Evolutionary conservation across 192 early-diverging fungal species (phyloP).

Genomic region (Pilaira anomala): DNA sequence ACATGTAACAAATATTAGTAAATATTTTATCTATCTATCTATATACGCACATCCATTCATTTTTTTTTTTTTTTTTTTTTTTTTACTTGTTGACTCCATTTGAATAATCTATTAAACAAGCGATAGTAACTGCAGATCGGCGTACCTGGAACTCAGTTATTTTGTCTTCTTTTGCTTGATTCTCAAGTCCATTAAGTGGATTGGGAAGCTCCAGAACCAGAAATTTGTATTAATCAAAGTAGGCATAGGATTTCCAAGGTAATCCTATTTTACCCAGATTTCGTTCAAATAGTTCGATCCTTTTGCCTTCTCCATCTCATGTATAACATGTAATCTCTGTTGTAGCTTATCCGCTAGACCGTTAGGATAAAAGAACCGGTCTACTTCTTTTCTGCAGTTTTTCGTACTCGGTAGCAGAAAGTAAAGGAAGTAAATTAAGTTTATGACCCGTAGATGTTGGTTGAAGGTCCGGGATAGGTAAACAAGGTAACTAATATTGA

Average conservation of each 20-base stretch:
- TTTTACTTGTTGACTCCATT: slow-evolving; percentile 61
- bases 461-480: slow-evolving; percentile 82
- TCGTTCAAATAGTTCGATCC: slow-evolving; percentile 80
- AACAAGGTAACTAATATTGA: slow-evolving; percentile 68
- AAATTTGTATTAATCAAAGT: slow-evolving; percentile 90
- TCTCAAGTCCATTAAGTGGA: slow-evolving; percentile 41
- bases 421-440: slow-evolving; percentile 62
- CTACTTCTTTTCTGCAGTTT: slow-evolving; percentile 61
- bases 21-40: slow-evolving; percentile 47
- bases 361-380: slow-evolving; percentile 60
- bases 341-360: slow-evolving; percentile 83
- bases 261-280: slow-evolving; percentile 78
- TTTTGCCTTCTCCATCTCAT: slow-evolving; percentile 57
- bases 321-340: slow-evolving; percentile 64
- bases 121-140: slow-evolving; percentile 70
- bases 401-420: slow-evolving; percentile 54
- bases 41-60: slow-evolving; percentile 32
- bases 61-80: too few relatives aligned
- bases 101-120: slow-evolving; percentile 70
- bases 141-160: slow-evolving; percentile 61
- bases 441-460: slow-evolving; percentile 80
- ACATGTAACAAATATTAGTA: background rate
- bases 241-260: slow-evolving; percentile 81
- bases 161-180: slow-evolving; percentile 41
- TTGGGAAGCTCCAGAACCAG: slow-evolving; percentile 74